These are phyloP conservation scores for Teratosphaeria nubilosa DNA, from an alignment of 2,329 filamentous ascomycete species.

Conservation along the genomic window DNA sequence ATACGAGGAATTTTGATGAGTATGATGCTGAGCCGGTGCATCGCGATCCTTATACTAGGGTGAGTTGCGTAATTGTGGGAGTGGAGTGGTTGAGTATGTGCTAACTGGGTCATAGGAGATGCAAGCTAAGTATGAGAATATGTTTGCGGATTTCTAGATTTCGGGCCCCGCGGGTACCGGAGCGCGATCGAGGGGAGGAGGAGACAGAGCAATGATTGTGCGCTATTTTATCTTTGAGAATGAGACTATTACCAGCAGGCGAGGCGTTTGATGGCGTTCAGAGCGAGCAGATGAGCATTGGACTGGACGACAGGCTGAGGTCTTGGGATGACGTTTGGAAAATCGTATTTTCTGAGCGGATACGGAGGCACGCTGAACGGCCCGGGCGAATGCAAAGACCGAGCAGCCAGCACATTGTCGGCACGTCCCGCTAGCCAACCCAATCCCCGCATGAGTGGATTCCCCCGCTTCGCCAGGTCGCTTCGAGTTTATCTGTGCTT, in stretches of 20 bases:
- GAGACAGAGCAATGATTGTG: no score
- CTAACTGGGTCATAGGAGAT: constrained; percentile 39
- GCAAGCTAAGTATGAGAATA: constrained; percentile 57
- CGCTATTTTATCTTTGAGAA: not conserved
- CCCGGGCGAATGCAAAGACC: not conserved
- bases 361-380: not conserved
- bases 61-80: constrained; percentile 3
- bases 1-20: constrained; percentile 71
- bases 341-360: not conserved
- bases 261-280: not conserved
- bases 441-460: not conserved
- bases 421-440: not conserved
- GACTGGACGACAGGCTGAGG: not conserved
- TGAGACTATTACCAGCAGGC: not conserved
- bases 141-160: constrained; percentile 58
- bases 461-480: not conserved
- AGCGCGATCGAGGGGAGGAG: not conserved
- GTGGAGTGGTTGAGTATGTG: not conserved
- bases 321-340: not conserved
- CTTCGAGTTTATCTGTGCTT: not conserved
- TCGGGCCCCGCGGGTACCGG: not conserved
- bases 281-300: not conserved
- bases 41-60: constrained; percentile 55
- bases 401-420: not conserved
- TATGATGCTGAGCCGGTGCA: constrained; percentile 67